Base-by-base conservation (phyloP, 345 rosid species). In the Murraya paniculata region DNA sequence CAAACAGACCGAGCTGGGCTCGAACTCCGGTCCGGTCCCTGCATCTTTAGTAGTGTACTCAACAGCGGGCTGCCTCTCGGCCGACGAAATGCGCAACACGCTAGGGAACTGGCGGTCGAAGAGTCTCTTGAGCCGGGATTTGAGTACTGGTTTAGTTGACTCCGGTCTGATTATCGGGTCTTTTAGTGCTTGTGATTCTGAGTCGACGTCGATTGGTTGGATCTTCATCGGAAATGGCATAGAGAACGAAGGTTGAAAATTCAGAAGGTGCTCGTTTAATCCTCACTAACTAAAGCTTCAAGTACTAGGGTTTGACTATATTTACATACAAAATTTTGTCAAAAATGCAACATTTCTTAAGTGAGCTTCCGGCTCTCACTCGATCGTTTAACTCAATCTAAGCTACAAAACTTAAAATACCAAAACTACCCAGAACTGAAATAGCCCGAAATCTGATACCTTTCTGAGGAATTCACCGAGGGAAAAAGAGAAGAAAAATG, bases 1-100 rank as follows among this genome's bases (percentile, higher is more conserved):
- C 80, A 96, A 82, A 74, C 97, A 92, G 74, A 92, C 83, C 7
- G 99, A 90, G 86, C 91, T 94, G 64, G 97, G 98, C 84, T 94
- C 99, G 64, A 96, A 91, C 83, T 91, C 98, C n/a, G 82, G 21
- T 48, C 77, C 74, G 55, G 45, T 48, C 60, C 60, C 82, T 38
- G 72, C 89, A 71, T 84, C 86, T 80, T 87, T 75, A 64, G 91
- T 64, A 60, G 85, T 80, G 88, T 93, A 2, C 70, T 36, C 81
- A 35, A 14, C 57, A n/a, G 70, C 31, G 13, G 80, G 78, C 85
- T 90, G 78, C 50, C 71, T 91, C 75, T 91, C 92, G 21, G 81
- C 69, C 75, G 92, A 57, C 1, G 89, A 76, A 68, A 68, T 84
- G 55, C 82, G 84, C 83, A 88, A 76, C 5, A 87, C 93, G 79